A percentile compares a stretch with the other conserved stretches of the same genome.
Evolutionary conservation across 306 rosid genomes (phyloP).

Genomic region (Pterocarpus santalinus): DNA sequence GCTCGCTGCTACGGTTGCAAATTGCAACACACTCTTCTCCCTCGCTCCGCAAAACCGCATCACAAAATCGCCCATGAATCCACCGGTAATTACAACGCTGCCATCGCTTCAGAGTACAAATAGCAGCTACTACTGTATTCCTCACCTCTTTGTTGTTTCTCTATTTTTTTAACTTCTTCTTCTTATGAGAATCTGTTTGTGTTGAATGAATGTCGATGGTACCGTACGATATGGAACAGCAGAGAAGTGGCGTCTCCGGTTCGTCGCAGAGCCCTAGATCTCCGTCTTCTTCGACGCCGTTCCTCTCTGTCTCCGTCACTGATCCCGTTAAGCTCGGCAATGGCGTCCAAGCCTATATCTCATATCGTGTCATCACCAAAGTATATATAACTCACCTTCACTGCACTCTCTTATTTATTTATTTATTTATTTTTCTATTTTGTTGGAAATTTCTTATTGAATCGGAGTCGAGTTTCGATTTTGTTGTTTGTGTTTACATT

Average conservation of each 20-base stretch:
- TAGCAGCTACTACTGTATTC: not conserved
- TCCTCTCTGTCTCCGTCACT: constrained; percentile 82
- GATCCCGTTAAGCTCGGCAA: constrained; percentile 99
- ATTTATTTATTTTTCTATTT: not conserved
- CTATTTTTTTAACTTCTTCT: not conserved
- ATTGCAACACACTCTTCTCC: too few relatives aligned
- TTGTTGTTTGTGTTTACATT: not conserved
- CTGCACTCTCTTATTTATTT: not conserved
- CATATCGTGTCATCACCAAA: constrained; percentile 93
- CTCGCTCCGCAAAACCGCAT: too few relatives aligned
- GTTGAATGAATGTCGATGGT: constrained; percentile 26
- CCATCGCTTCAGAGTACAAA: constrained; percentile 31
- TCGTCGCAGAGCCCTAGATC: constrained; percentile 95
- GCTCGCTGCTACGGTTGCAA: not conserved
- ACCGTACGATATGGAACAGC: constrained; percentile 69
- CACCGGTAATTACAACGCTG: constrained; percentile 61
- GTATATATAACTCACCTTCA: constrained; percentile 44
- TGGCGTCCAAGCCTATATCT: constrained; percentile 97
- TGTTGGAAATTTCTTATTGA: not conserved
- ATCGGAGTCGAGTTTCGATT: constrained; percentile 38
- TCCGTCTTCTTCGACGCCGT: constrained; percentile 82
- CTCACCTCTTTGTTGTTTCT: not conserved
- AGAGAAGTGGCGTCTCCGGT: constrained; percentile 66
- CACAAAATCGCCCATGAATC: constrained; percentile 50
- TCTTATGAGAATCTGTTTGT: not conserved